phyloP scores from a whole-genome alignment of 495 filamentous ascomycete genomes.

The Penicillium angulare region DNA sequence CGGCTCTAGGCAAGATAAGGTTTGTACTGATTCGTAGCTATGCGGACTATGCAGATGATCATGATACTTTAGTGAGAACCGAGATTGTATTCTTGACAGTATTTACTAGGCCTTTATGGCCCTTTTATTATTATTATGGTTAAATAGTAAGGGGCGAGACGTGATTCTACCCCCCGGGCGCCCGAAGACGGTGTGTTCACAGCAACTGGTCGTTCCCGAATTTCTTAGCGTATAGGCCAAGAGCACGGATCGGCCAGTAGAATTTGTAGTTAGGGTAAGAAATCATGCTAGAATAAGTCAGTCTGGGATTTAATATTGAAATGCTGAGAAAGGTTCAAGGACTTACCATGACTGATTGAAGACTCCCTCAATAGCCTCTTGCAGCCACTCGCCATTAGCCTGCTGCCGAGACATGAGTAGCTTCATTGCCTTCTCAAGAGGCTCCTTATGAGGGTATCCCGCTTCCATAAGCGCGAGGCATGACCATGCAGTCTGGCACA shows the following conservation, averaged over 20 bases:
- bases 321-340: slow-evolving; percentile 56
- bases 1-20: too few species aligned
- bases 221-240: slow-evolving; percentile 79
- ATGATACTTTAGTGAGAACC: too few species aligned
- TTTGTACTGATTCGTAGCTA: too few species aligned
- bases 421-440: slow-evolving; percentile 70
- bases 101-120: background rate
- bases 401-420: slow-evolving; percentile 84
- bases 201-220: slow-evolving; percentile 64
- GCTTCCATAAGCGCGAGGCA: slow-evolving; percentile 82
- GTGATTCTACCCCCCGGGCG: too few species aligned
- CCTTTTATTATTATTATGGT: slow-evolving; percentile 16
- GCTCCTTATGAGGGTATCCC: slow-evolving; percentile 70
- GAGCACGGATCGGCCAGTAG: slow-evolving; percentile 87
- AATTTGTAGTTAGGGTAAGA: slow-evolving; percentile 99
- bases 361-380: slow-evolving; percentile 94
- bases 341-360: slow-evolving; percentile 95
- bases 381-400: slow-evolving; percentile 87
- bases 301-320: slow-evolving; percentile 27
- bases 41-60: too few species aligned
- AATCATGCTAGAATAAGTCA: slow-evolving; percentile 77
- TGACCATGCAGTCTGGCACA: slow-evolving; percentile 93
- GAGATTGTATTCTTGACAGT: background rate
- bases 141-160: background rate
- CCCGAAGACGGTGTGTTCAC: too few species aligned